Conservation (phyloP, 2,329 filamentous ascomycete genomes). For the Chaetomiaceae sp. region DNA sequence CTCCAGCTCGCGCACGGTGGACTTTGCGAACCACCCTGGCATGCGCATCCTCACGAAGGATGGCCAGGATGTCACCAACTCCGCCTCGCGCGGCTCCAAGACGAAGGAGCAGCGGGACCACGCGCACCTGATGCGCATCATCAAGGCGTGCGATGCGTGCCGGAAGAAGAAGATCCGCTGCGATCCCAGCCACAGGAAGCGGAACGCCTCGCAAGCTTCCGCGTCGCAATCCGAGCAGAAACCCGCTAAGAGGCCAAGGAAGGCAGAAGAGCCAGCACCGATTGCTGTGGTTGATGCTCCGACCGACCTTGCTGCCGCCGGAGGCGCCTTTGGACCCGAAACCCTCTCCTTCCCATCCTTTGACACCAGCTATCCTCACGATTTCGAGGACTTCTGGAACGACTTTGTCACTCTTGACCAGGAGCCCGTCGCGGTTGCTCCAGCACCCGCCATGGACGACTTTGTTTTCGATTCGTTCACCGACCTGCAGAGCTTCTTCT, state of each 20-base stretch:
- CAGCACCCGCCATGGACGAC: constrained; percentile 31
- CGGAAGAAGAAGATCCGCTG: constrained; percentile 60
- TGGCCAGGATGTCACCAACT: constrained; percentile 59
- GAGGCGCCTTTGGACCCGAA: constrained; percentile 18
- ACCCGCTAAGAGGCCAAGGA: constrained; percentile 42
- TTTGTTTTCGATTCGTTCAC: constrained; percentile 47
- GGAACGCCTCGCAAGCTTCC: constrained; percentile 34
- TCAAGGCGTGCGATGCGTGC: constrained; percentile 63
- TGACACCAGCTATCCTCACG: constrained; percentile 17
- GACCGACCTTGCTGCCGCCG: constrained; percentile 20
- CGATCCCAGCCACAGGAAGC: constrained; percentile 56
- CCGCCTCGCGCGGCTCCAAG: constrained; percentile 58
- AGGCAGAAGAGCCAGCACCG: constrained; percentile 19
- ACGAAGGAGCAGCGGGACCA: constrained; percentile 65
- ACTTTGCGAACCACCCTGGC: constrained; percentile 54
- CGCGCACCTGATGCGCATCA: constrained; percentile 62
- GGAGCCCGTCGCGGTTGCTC: constrained; percentile 28
- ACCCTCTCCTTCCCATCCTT: constrained; percentile 17
- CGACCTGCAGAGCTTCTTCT: constrained; percentile 41
- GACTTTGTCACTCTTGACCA: constrained; percentile 45
- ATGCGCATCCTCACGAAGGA: constrained; percentile 65
- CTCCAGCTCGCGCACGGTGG: constrained; percentile 32
- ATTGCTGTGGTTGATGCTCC: constrained; percentile 18
- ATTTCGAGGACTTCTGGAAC: constrained; percentile 27
- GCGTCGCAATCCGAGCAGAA: constrained; percentile 31